These are phyloP conservation scores for Phytophthora meadii DNA, from an alignment of 352 stramenopile genomes.

Conservation along the genomic window DNA sequence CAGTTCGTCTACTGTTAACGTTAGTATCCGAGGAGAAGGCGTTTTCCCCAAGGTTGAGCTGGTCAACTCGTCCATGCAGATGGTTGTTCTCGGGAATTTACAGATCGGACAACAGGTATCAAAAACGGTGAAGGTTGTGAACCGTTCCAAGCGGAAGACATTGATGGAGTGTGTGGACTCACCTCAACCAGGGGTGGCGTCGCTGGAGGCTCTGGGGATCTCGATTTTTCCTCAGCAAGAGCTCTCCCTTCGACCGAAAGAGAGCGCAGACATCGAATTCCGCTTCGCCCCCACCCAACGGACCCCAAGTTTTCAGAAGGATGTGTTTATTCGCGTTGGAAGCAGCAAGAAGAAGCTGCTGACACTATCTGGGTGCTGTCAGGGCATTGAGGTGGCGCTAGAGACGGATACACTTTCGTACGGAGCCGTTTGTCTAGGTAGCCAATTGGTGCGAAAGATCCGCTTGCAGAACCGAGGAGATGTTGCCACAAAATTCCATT, in stretches of 20 bases:
- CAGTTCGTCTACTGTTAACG: constrained; percentile 76
- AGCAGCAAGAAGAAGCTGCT: constrained; percentile 81
- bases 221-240: constrained; percentile 70
- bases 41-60: constrained; percentile 88
- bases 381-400: constrained; percentile 91
- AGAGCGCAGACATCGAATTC: constrained; percentile 80
- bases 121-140: constrained; percentile 84
- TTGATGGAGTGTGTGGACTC: constrained; percentile 62
- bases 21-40: constrained; percentile 80
- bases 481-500: constrained; percentile 89
- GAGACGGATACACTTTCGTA: constrained; percentile 92
- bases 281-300: constrained; percentile 77
- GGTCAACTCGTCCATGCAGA: constrained; percentile 85
- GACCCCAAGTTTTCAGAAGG: constrained; percentile 65
- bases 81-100: constrained; percentile 83
- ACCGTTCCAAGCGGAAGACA: constrained; percentile 84
- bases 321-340: constrained; percentile 68
- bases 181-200: constrained; percentile 27
- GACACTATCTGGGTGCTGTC: constrained; percentile 84
- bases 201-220: constrained; percentile 60
- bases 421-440: constrained; percentile 89
- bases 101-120: constrained; percentile 80
- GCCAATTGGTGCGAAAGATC: constrained; percentile 83
- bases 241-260: constrained; percentile 75
- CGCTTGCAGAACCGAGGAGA: constrained; percentile 93